Percentiles rank a stretch among this genome's conserved stretches.
These are phyloP conservation scores for Xylariales sp. DNA, from an alignment of 2,329 filamentous ascomycete species.

Conservation along the genomic window DNA sequence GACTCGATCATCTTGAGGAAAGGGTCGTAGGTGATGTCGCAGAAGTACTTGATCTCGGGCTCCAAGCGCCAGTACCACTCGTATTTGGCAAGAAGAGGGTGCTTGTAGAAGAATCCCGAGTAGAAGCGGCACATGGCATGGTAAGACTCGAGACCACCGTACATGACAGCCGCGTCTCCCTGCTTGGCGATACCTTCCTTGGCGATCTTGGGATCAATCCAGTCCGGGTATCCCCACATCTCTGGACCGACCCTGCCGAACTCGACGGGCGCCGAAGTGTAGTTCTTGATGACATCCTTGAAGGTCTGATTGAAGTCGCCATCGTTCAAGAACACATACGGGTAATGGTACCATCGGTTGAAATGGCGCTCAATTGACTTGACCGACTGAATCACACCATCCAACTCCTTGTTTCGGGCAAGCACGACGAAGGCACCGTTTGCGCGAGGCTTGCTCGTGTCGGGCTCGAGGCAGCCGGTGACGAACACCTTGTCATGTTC, in stretches of 20 bases:
- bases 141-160: conserved; percentile 97
- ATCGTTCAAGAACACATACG: conserved; percentile 97
- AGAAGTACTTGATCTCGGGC: conserved; percentile 99
- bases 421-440: conserved; percentile 96
- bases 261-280: conserved; percentile 83
- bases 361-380: conserved; percentile 98
- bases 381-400: conserved; percentile 92
- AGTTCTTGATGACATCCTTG: conserved; percentile 80
- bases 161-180: conserved; percentile 97
- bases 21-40: conserved; percentile 97
- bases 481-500: conserved; percentile 96
- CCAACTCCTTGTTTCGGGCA: conserved; percentile 91
- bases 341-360: conserved; percentile 98
- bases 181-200: conserved; percentile 96
- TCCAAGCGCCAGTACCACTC: conserved; percentile 99
- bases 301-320: conserved; percentile 95
- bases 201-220: conserved; percentile 89
- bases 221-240: conserved; percentile 97
- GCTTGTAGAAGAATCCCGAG: conserved; percentile 97
- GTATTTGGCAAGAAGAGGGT: conserved; percentile 90
- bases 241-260: conserved; percentile 88
- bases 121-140: conserved; percentile 99
- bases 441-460: conserved; percentile 73
- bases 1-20: conserved; percentile 90
- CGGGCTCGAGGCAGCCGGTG: conserved; percentile 78